phyloP scores from a whole-genome alignment of 208 protist genomes.

The Leishmania turanica region DNA sequence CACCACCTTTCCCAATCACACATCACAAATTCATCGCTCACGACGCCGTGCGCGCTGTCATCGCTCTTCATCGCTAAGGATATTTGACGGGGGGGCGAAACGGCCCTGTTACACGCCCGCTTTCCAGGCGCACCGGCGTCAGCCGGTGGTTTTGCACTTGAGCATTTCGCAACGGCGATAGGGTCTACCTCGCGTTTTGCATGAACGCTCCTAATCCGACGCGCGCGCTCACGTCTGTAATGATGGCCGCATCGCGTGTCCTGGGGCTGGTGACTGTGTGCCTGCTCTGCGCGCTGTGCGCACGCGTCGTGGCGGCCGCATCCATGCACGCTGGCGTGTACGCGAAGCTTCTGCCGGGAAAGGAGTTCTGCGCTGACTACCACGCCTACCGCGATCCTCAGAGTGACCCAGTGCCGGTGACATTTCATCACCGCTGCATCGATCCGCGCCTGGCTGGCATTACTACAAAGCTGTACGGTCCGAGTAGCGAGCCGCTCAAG shows the following conservation, averaged over 20 bases:
- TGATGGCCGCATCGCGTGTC: not conserved
- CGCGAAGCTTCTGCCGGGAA: conserved; percentile 66
- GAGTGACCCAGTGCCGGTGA: conserved; percentile 57
- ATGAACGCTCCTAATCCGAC: not conserved
- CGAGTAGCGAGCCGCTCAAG: conserved; percentile 30
- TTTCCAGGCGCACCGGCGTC: not conserved
- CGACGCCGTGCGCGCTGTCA: not conserved
- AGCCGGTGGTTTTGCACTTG: not conserved
- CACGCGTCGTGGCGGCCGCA: not conserved
- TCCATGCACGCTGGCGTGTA: conserved; percentile 43
- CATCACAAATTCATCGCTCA: not conserved
- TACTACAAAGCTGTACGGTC: conserved; percentile 50
- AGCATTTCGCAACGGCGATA: not conserved
- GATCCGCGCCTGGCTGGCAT: conserved; percentile 59
- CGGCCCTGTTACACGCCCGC: not conserved
- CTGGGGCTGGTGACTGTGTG: conserved; percentile 1
- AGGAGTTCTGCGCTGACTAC: conserved; percentile 69
- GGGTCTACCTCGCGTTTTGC: not conserved
- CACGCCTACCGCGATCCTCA: conserved; percentile 66
- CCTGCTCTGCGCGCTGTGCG: not conserved
- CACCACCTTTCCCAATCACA: not conserved
- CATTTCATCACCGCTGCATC: conserved; percentile 60
- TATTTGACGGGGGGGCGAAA: not conserved
- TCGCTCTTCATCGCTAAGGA: not conserved
- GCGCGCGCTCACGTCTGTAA: not conserved